phyloP scores from a whole-genome alignment of 495 filamentous ascomycete species.

The Daldinia bambusicola region DNA sequence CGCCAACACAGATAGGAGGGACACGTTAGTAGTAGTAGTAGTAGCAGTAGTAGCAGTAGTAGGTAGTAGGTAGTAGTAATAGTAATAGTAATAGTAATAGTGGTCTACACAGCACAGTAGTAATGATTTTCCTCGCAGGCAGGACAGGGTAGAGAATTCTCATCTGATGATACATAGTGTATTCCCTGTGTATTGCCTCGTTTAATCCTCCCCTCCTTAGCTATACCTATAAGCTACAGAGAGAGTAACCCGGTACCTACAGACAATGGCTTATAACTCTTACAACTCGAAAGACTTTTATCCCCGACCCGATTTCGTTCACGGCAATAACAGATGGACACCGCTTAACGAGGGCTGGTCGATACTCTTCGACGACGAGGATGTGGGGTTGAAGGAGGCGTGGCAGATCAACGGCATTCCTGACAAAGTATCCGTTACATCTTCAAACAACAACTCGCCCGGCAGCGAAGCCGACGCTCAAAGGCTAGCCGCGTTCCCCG shows the following conservation, averaged over 20 bases:
- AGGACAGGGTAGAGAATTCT: slow-evolving; percentile 10
- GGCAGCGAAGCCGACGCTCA: slow-evolving; percentile 38
- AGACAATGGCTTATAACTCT: slow-evolving; percentile 46
- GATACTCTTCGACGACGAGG: slow-evolving; percentile 67
- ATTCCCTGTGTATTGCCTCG: slow-evolving; percentile 10
- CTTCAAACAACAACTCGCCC: neutral
- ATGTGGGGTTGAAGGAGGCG: slow-evolving; percentile 57
- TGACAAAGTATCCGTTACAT: slow-evolving; percentile 37
- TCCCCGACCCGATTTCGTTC: slow-evolving; percentile 65
- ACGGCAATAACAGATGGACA: slow-evolving; percentile 60
- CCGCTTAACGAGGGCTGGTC: slow-evolving; percentile 66
- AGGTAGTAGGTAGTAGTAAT: too few species aligned
- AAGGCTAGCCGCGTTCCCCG: slow-evolving; percentile 47
- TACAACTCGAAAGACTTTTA: slow-evolving; percentile 49
- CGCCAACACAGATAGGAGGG: neutral
- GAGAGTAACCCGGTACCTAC: neutral
- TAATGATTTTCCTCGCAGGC: slow-evolving; percentile 25
- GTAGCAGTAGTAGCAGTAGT: too few species aligned
- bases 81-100: neutral
- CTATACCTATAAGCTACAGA: neutral
- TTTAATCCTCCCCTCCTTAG: slow-evolving; percentile 14
- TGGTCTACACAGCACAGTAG: slow-evolving; percentile 1
- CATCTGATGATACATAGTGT: slow-evolving; percentile 10
- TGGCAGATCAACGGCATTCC: slow-evolving; percentile 51
- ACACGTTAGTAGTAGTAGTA: neutral